Percentiles rank a stretch among this genome's conserved stretches.
Conservation (phyloP, 371 early-diverging fungal genomes). For the Saksenaea vasiformis region DNA sequence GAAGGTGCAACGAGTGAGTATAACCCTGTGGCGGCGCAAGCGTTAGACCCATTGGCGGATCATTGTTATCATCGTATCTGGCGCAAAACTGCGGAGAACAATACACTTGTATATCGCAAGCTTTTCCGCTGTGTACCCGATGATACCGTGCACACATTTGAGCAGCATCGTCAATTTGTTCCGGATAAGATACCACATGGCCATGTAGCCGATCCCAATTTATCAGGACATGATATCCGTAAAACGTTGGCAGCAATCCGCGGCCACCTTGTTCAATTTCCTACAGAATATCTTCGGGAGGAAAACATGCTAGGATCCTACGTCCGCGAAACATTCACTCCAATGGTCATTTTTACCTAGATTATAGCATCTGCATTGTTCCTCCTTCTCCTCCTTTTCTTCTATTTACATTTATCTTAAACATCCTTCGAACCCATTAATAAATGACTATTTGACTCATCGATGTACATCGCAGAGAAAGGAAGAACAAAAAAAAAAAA, state of each 20-base stretch:
- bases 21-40: slow-evolving; percentile 28
- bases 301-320: slow-evolving; percentile 67
- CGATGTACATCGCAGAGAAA: background rate
- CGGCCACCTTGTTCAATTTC: slow-evolving; percentile 76
- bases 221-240: slow-evolving; percentile 38
- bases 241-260: slow-evolving; percentile 42
- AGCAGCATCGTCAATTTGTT: slow-evolving; percentile 61
- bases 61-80: slow-evolving; percentile 64
- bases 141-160: slow-evolving; percentile 68
- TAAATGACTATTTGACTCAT: background rate
- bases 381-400: background rate
- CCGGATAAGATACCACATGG: slow-evolving; percentile 59
- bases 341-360: slow-evolving; percentile 63
- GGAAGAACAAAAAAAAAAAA: background rate
- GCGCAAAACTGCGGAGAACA: slow-evolving; percentile 63
- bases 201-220: slow-evolving; percentile 55
- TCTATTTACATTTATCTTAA: background rate
- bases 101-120: slow-evolving; percentile 73
- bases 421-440: background rate
- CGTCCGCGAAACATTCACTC: slow-evolving; percentile 56
- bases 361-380: background rate
- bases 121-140: slow-evolving; percentile 90
- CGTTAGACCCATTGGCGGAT: slow-evolving; percentile 75
- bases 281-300: slow-evolving; percentile 69
- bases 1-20: slow-evolving; percentile 1